Conservation (phyloP, 2,329 filamentous ascomycete species). For the Kalaharituber pfeilii region DNA sequence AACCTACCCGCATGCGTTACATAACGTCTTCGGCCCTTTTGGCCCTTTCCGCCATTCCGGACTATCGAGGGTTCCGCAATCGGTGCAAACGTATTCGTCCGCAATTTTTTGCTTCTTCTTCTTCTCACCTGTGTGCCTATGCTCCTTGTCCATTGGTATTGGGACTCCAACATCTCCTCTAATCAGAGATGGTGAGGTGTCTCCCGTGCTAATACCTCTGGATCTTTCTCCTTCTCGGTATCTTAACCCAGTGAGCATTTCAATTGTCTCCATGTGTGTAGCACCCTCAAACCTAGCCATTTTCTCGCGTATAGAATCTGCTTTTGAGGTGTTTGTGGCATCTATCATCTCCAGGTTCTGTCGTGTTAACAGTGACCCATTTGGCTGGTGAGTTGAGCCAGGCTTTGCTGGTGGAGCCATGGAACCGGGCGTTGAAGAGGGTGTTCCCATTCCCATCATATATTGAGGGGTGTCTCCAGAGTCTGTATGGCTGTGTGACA, state of each 20-base stretch:
- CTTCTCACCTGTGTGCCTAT: conserved; percentile 49
- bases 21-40: conserved; percentile 80
- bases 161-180: conserved; percentile 74
- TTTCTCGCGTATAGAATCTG: conserved; percentile 67
- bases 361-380: conserved; percentile 45
- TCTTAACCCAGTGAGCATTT: conserved; percentile 76
- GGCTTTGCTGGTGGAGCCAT: conserved; percentile 52
- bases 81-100: conserved; percentile 87
- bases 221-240: conserved; percentile 82
- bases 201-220: conserved; percentile 71
- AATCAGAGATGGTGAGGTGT: conserved; percentile 61
- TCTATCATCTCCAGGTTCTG: conserved; percentile 63
- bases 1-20: conserved; percentile 65
- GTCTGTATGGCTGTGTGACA: conserved; percentile 6
- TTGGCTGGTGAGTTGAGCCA: conserved; percentile 37
- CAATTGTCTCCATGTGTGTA: conserved; percentile 69
- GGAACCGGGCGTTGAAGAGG: conserved; percentile 29
- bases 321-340: conserved; percentile 37
- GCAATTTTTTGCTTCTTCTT: conserved; percentile 70
- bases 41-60: conserved; percentile 95
- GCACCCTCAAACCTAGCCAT: conserved; percentile 65
- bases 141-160: conserved; percentile 63
- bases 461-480: background rate
- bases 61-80: conserved; percentile 85
- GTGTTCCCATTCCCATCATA: conserved; percentile 15